Conservation (phyloP, 805 yeast genomes). For the Zygoascus bituminiphila region DNA sequence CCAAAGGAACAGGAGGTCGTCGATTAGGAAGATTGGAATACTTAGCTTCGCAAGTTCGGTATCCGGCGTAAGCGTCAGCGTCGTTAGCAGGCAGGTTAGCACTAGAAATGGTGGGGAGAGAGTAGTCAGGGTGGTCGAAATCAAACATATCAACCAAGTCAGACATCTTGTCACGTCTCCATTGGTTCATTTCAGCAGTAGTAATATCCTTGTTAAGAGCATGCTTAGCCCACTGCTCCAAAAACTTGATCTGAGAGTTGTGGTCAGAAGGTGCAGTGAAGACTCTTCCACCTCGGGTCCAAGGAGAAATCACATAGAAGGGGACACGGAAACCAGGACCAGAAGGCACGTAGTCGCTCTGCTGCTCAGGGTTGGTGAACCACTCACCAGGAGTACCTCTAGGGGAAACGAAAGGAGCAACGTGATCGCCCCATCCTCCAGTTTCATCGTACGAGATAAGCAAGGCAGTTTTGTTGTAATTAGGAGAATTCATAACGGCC, state of each 20-base stretch:
- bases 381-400: conserved; percentile 22
- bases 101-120: conserved; percentile 11
- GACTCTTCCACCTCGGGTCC: conserved; percentile 23
- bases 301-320: conserved; percentile 19
- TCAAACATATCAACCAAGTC: conserved; percentile 20
- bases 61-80: conserved; percentile 8
- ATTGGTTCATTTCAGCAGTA: conserved; percentile 13
- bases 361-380: conserved; percentile 17
- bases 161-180: conserved; percentile 23
- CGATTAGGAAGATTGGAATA: conserved; percentile 1
- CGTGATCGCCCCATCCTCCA: conserved; percentile 26
- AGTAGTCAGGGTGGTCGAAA: conserved; percentile 16
- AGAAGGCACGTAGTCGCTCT: conserved; percentile 14
- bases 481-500: conserved; percentile 17
- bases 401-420: conserved; percentile 19
- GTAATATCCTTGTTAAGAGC: conserved; percentile 14
- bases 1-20: conserved; percentile 20
- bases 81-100: conserved; percentile 9
- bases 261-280: conserved; percentile 23
- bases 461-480: conserved; percentile 18
- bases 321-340: conserved; percentile 24
- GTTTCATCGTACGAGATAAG: conserved; percentile 22
- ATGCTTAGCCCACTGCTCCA: conserved; percentile 20
- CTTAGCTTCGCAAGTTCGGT: conserved; percentile 9
- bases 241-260: conserved; percentile 20